Evolutionary conservation across 2,329 filamentous ascomycete species (phyloP).

Genomic region (Cercospora sp.): DNA sequence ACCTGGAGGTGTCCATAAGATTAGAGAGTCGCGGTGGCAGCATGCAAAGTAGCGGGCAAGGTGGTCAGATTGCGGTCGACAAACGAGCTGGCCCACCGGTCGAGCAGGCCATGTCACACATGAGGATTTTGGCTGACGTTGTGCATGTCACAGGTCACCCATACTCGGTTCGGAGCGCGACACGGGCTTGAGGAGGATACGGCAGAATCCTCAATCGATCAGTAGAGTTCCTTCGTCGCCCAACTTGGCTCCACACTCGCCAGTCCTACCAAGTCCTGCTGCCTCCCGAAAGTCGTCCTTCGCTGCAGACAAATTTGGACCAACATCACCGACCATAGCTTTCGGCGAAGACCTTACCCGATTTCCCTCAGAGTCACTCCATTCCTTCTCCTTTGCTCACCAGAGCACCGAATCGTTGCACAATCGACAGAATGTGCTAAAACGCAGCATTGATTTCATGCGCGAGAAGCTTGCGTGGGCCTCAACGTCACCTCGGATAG

Average conservation of each 20-base stretch:
- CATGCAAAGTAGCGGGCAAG: neutral
- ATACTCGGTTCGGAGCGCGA: slow-evolving; percentile 63
- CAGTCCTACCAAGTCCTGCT: slow-evolving; percentile 66
- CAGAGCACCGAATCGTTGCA: slow-evolving; percentile 83
- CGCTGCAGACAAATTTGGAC: slow-evolving; percentile 58
- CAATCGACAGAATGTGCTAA: slow-evolving; percentile 87
- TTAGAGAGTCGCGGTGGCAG: neutral
- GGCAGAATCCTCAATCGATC: slow-evolving; percentile 60
- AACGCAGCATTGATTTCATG: slow-evolving; percentile 95
- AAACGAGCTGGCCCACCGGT: neutral
- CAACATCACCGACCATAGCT: slow-evolving; percentile 66
- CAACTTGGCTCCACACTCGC: slow-evolving; percentile 72
- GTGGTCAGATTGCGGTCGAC: neutral
- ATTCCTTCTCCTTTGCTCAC: slow-evolving; percentile 97
- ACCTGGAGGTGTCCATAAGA: neutral
- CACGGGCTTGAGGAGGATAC: slow-evolving; percentile 82
- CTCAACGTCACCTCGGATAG: slow-evolving; percentile 71
- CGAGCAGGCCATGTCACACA: slow-evolving; percentile 5
- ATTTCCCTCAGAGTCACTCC: slow-evolving; percentile 92
- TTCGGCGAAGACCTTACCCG: slow-evolving; percentile 86
- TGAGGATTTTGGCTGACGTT: slow-evolving; percentile 19
- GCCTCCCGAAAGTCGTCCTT: slow-evolving; percentile 53
- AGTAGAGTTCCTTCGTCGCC: slow-evolving; percentile 66
- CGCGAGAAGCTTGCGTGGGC: slow-evolving; percentile 85
- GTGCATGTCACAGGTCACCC: slow-evolving; percentile 63